Conservation (phyloP, 1,284 basidiomycete genomes). For the Pseudozyma tsukubaensis region DNA sequence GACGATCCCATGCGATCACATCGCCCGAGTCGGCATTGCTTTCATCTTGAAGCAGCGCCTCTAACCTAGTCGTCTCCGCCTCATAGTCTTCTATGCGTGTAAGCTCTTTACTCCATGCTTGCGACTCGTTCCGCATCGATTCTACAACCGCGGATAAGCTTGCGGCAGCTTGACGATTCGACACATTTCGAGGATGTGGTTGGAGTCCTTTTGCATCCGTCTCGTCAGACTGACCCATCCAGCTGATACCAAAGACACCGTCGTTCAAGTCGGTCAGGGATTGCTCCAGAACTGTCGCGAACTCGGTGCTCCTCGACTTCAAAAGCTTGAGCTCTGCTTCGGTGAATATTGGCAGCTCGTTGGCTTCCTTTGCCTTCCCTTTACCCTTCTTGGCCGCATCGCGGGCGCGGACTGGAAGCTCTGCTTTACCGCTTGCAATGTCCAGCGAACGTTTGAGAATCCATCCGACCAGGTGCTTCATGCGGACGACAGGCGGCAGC, state of each 20-base stretch:
- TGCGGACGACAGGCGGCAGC: conserved; percentile 57
- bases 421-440: conserved; percentile 45
- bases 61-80: conserved; percentile 39
- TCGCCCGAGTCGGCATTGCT: conserved; percentile 32
- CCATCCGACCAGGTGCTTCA: conserved; percentile 60
- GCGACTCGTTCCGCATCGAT: conserved; percentile 47
- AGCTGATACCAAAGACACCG: conserved; percentile 59
- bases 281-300: conserved; percentile 50
- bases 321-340: conserved; percentile 51
- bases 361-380: conserved; percentile 26
- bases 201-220: conserved; percentile 23
- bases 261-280: conserved; percentile 55
- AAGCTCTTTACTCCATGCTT: conserved; percentile 52
- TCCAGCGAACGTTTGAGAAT: conserved; percentile 55
- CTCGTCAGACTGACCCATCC: conserved; percentile 45
- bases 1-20: conserved; percentile 36
- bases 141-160: conserved; percentile 48
- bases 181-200: conserved; percentile 58
- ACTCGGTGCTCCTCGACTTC: conserved; percentile 21
- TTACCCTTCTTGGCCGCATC: conserved; percentile 39
- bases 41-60: conserved; percentile 29
- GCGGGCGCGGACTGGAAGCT: conserved; percentile 23
- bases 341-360: conserved; percentile 33
- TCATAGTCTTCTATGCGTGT: conserved; percentile 46
- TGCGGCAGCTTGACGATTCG: conserved; percentile 51